phyloP scores from a whole-genome alignment of 2,329 filamentous ascomycete species.

The Diplodia intermedia region DNA sequence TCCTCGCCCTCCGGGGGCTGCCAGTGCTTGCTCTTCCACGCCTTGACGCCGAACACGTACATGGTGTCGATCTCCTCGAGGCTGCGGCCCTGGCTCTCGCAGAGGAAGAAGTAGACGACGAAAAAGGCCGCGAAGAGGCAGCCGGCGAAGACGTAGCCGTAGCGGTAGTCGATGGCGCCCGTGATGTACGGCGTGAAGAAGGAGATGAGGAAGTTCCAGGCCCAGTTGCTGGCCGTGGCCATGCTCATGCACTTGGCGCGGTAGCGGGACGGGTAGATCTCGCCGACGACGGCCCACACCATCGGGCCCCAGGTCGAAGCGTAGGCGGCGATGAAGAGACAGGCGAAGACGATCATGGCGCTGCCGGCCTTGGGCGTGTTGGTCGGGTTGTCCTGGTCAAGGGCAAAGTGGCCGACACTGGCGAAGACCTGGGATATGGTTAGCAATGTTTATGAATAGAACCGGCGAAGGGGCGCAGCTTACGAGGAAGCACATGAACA shows the following conservation, averaged over 20 bases:
- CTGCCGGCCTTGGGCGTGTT: conserved; percentile 41
- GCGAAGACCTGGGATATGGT: conserved; percentile 51
- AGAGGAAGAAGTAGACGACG: conserved; percentile 51
- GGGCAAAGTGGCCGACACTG: conserved; percentile 47
- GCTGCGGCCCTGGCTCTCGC: conserved; percentile 46
- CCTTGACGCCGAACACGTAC: conserved; percentile 67
- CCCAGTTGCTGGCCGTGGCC: conserved; percentile 47
- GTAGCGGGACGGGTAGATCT: conserved; percentile 46
- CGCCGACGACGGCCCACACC: conserved; percentile 47
- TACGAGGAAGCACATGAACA: conserved; percentile 64
- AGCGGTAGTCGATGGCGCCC: conserved; percentile 48
- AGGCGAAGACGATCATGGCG: conserved; percentile 47
- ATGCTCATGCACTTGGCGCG: conserved; percentile 50
- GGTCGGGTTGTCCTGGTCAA: conserved; percentile 40
- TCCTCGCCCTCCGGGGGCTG: conserved; percentile 44
- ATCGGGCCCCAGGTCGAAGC: conserved; percentile 45
- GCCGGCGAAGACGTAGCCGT: conserved; percentile 50
- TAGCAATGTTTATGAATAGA: not conserved
- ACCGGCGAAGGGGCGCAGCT: not conserved
- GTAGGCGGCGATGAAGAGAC: conserved; percentile 46
- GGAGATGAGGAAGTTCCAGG: conserved; percentile 39
- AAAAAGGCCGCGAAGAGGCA: conserved; percentile 45
- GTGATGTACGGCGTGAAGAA: conserved; percentile 61
- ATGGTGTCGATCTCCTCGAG: conserved; percentile 57
- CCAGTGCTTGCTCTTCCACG: conserved; percentile 66